Evolutionary conservation across 257 asterid species (phyloP), one percentile per base, ranked within the genome.

Genomic region (Ehretia macrophylla): DNA sequence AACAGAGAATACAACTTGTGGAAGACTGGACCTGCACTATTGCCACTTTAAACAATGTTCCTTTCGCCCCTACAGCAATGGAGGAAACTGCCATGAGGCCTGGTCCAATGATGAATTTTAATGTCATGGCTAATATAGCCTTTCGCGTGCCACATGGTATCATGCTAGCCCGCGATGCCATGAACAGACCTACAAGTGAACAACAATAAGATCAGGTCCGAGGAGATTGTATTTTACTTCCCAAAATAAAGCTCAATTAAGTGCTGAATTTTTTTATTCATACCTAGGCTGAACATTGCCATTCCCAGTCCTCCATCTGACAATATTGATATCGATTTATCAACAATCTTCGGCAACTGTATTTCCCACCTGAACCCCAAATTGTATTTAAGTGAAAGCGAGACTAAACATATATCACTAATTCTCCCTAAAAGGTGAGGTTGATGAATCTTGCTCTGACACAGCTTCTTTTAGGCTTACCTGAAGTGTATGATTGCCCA

Each of bases 281-380:
- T 71, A 88, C 97, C 95, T 87, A 90, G 70, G 83, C 98, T 87
- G 85, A 90, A 90, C 95, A 87, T 85, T 60, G 98, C 95, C 98
- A 90, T 90, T 64, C 98, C 98, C 23, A 90, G 89, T 42, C 98
- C 98, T 60, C 98, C 98, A 52, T 90, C 86, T 19, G 96, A 78
- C 63, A 90, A 55, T 60, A 87, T 65, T 47, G 83, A 64, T 63
- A 90, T 64, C 32, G 98, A 87, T 60, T 58, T 51, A 21, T 81
- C 86, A 21, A 90, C 75, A 53, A 82, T 66, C 62, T 66, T 72
- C 42, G 98, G 96, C 72, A 90, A 60, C 67, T 75, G 64, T 58
- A 85, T 63, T 56, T 63, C 66, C 80, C 81, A 83, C 83, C 96
- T 85, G 81, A 70, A 84, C 42, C 53, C 17, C 75, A 64, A 64